A percentile compares a stretch with the other conserved stretches of the same genome.
These are phyloP conservation scores for Leccinellum luteum DNA, from an alignment of 768 basidiomycete genomes.

Conservation along the genomic window DNA sequence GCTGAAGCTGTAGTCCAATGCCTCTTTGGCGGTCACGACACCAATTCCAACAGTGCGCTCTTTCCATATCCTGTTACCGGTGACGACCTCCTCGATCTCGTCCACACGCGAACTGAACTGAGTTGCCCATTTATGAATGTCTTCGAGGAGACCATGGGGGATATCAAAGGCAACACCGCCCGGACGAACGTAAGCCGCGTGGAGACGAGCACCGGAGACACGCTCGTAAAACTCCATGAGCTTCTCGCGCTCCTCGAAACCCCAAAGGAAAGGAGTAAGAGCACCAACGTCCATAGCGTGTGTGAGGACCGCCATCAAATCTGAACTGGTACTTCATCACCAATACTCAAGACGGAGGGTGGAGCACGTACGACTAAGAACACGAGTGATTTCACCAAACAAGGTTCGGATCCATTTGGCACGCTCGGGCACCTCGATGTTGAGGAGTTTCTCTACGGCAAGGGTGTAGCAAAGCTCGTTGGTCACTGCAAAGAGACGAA, in stretches of 20 bases:
- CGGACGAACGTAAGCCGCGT: conserved; percentile 96
- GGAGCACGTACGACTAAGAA: conserved; percentile 77
- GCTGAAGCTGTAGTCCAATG: conserved; percentile 88
- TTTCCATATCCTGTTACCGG: conserved; percentile 98
- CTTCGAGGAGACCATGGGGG: conserved; percentile 96
- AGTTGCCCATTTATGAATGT: conserved; percentile 97
- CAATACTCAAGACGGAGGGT: not conserved
- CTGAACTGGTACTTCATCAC: conserved; percentile 34
- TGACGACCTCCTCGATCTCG: conserved; percentile 97
- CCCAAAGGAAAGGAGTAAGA: conserved; percentile 98
- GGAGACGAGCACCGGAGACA: conserved; percentile 95
- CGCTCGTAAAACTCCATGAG: conserved; percentile 99
- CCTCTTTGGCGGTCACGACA: conserved; percentile 87
- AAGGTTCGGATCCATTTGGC: conserved; percentile 98
- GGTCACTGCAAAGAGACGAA: conserved; percentile 67
- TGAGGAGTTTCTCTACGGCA: conserved; percentile 96
- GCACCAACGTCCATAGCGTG: conserved; percentile 98
- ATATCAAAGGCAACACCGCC: conserved; percentile 98
- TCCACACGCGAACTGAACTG: conserved; percentile 90
- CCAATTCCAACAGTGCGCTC: conserved; percentile 89
- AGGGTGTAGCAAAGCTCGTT: conserved; percentile 97
- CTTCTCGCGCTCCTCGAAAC: conserved; percentile 99
- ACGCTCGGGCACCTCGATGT: conserved; percentile 93
- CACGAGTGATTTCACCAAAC: conserved; percentile 95
- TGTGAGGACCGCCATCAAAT: conserved; percentile 95